Conservation (phyloP, 192 early-diverging fungal species). For the Coemansia sp. region DNA sequence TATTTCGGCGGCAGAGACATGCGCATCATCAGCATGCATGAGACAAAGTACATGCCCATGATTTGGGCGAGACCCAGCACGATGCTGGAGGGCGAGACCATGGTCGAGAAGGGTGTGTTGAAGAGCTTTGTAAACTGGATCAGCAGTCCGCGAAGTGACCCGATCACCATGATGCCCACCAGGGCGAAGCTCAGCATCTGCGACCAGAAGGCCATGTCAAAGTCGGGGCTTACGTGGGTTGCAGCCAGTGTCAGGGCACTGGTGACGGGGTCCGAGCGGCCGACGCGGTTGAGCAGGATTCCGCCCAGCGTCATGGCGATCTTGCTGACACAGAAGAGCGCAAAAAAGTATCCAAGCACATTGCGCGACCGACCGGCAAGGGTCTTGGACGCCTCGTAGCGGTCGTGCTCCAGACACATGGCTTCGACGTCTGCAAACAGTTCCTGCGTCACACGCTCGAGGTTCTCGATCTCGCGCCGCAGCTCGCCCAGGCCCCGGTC, state of each 20-base stretch:
- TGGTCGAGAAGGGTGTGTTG: conserved; percentile 61
- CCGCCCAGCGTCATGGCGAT: conserved; percentile 79
- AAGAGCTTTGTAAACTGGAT: conserved; percentile 81
- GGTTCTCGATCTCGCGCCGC: conserved; percentile 42
- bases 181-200: conserved; percentile 92
- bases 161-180: conserved; percentile 86
- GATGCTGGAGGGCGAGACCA: conserved; percentile 72
- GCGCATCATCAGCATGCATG: conserved; percentile 91
- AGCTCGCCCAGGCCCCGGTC: conserved; percentile 38
- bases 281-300: conserved; percentile 71
- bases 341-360: conserved; percentile 81
- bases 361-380: conserved; percentile 78
- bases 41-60: conserved; percentile 91
- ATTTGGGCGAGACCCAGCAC: conserved; percentile 82
- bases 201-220: conserved; percentile 84
- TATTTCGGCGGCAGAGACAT: conserved; percentile 83
- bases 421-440: conserved; percentile 80
- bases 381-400: conserved; percentile 65
- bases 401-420: conserved; percentile 70
- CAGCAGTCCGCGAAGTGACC: conserved; percentile 85
- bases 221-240: conserved; percentile 60
- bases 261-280: conserved; percentile 82
- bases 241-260: conserved; percentile 71
- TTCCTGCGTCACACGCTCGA: conserved; percentile 67
- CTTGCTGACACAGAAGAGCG: conserved; percentile 89